These are phyloP conservation scores for Flaveria bidentis DNA, from an alignment of 129 eudicot genomes.

Conservation along the genomic window DNA sequence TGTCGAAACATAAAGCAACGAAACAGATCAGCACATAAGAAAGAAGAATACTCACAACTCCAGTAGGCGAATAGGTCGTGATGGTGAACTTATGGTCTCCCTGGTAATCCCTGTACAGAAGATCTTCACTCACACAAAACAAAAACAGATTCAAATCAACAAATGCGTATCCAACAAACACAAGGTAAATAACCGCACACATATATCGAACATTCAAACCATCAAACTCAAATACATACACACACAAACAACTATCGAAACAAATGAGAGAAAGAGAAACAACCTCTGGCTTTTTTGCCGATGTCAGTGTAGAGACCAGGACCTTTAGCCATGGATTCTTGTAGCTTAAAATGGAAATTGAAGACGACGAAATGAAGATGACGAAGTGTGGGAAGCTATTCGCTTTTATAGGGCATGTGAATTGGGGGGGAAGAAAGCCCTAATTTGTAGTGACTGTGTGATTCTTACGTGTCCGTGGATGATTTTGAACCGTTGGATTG, in stretches of 20 bases:
- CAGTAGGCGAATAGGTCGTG: constrained; percentile 89
- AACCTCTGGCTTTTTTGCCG: constrained; percentile 85
- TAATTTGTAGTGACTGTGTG: constrained; percentile 24
- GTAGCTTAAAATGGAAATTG: constrained; percentile 21
- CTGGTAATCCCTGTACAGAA: constrained; percentile 80
- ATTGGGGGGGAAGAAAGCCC: constrained; percentile 44
- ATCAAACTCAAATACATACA: not conserved
- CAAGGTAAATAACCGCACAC: not conserved
- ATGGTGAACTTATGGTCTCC: constrained; percentile 85
- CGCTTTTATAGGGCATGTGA: constrained; percentile 2
- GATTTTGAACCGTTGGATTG: constrained; percentile 24
- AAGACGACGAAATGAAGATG: constrained; percentile 23
- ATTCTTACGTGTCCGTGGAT: constrained; percentile 5
- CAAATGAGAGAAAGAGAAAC: not conserved
- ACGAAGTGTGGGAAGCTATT: not conserved
- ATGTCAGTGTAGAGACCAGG: constrained; percentile 91
- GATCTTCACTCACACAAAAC: constrained; percentile 53
- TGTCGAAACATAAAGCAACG: not conserved
- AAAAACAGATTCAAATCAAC: constrained; percentile 12
- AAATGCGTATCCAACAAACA: constrained; percentile 15
- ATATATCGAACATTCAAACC: not conserved
- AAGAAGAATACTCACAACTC: constrained; percentile 66
- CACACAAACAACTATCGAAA: not conserved
- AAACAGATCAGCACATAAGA: constrained; percentile 30
- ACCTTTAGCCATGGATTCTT: constrained; percentile 69